phyloP scores from a whole-genome alignment of 805 yeast genomes.

The Wickerhamomyces chambardii region DNA sequence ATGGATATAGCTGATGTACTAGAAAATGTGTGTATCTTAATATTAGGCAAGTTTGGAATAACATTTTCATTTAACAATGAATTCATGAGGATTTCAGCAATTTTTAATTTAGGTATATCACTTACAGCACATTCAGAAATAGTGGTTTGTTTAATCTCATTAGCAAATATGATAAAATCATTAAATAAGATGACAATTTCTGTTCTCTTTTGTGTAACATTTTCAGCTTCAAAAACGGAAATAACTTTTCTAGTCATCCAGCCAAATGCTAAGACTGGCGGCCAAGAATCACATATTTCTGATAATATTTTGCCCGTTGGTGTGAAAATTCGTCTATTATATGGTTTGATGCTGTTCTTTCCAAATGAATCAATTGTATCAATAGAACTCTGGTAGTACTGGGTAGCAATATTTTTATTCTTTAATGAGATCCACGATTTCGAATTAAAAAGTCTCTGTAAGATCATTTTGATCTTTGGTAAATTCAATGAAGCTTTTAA shows the following conservation, averaged over 20 bases:
- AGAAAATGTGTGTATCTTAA: background rate
- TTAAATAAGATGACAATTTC: conserved; percentile 72
- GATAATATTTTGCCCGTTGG: conserved; percentile 87
- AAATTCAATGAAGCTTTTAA: conserved; percentile 66
- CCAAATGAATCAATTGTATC: conserved; percentile 81
- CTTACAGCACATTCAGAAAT: conserved; percentile 31
- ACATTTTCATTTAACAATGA: conserved; percentile 83
- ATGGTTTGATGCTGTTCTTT: conserved; percentile 37
- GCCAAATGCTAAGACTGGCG: conserved; percentile 75
- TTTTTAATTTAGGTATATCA: conserved; percentile 34
- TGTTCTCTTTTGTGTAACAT: conserved; percentile 22
- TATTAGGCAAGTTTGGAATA: background rate
- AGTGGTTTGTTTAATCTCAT: too few relatives aligned
- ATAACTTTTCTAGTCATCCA: conserved; percentile 86
- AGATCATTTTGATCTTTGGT: conserved; percentile 57
- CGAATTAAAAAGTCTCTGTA: conserved; percentile 48
- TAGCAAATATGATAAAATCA: conserved; percentile 66
- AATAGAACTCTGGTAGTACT: conserved; percentile 42
- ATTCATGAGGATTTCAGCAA: conserved; percentile 82
- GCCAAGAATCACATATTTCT: conserved; percentile 84
- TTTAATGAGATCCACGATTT: conserved; percentile 32
- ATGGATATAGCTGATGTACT: background rate
- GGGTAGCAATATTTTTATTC: conserved; percentile 16
- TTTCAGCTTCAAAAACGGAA: conserved; percentile 49
- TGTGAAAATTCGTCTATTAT: conserved; percentile 66